A percentile compares a stretch with the other conserved stretches of the same genome.
Evolutionary conservation across 2,329 filamentous ascomycete genomes (phyloP).

Genomic region (Didymella exigua): DNA sequence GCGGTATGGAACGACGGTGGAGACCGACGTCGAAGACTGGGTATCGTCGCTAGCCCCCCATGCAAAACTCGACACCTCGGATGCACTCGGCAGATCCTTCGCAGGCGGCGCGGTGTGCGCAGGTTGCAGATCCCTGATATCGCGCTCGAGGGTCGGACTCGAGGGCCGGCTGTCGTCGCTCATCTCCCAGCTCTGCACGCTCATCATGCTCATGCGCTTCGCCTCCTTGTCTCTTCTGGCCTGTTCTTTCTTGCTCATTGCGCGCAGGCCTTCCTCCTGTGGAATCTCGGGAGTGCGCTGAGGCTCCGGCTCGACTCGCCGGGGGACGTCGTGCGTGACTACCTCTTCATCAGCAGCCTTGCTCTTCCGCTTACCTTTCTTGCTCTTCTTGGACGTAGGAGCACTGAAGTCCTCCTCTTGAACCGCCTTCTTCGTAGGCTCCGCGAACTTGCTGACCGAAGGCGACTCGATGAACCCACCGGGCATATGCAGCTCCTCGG

Average conservation of each 20-base stretch:
- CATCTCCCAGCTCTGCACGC: slow-evolving; percentile 40
- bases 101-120: not conserved
- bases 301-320: slow-evolving; percentile 16
- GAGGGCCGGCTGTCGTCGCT: slow-evolving; percentile 31
- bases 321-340: slow-evolving; percentile 26
- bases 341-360: slow-evolving; percentile 31
- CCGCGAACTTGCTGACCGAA: slow-evolving; percentile 2
- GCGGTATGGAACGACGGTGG: slow-evolving; percentile 12
- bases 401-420: slow-evolving; percentile 23
- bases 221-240: slow-evolving; percentile 43
- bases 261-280: slow-evolving; percentile 24
- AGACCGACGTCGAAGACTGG: slow-evolving; percentile 9
- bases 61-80: slow-evolving; percentile 7
- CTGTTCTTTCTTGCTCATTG: slow-evolving; percentile 49
- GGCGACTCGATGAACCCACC: slow-evolving; percentile 62
- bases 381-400: slow-evolving; percentile 26
- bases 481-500: slow-evolving; percentile 66
- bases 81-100: slow-evolving; percentile 12
- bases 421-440: slow-evolving; percentile 39
- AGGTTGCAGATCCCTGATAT: slow-evolving; percentile 25
- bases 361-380: slow-evolving; percentile 36
- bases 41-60: slow-evolving; percentile 15
- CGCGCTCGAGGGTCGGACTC: slow-evolving; percentile 41
- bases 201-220: slow-evolving; percentile 34
- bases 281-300: slow-evolving; percentile 13